These are phyloP conservation scores for Elasticomyces elasticus DNA, from an alignment of 495 filamentous ascomycete species.

Conservation along the genomic window DNA sequence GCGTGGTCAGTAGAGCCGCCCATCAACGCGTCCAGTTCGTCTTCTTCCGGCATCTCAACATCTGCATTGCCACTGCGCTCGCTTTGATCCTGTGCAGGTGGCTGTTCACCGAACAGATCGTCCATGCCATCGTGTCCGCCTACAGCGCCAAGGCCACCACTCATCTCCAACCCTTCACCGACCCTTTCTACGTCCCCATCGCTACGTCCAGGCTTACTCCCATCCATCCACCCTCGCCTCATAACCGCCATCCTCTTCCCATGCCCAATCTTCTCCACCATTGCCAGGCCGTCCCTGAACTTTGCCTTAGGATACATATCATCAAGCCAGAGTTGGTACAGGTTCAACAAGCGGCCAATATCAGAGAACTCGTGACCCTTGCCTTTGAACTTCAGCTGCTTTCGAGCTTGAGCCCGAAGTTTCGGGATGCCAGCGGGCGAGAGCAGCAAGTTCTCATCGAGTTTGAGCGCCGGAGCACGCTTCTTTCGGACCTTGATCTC, in stretches of 20 bases:
- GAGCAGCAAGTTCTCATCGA: constrained; percentile 73
- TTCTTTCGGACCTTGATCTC: constrained; percentile 73
- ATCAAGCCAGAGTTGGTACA: constrained; percentile 96
- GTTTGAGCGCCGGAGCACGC: constrained; percentile 64
- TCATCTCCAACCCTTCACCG: constrained; percentile 6
- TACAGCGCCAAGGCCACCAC: constrained; percentile 6
- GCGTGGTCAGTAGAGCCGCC: constrained; percentile 11
- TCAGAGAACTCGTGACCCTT: constrained; percentile 96
- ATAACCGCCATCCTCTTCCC: constrained; percentile 61
- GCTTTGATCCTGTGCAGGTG: neutral
- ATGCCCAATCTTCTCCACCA: constrained; percentile 91
- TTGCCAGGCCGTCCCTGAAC: constrained; percentile 78
- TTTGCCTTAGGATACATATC: constrained; percentile 90
- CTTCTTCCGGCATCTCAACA: constrained; percentile 17
- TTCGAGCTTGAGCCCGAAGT: constrained; percentile 58
- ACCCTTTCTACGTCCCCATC: constrained; percentile 7
- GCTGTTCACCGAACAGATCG: constrained; percentile 1
- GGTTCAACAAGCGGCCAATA: constrained; percentile 66
- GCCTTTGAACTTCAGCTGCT: constrained; percentile 70
- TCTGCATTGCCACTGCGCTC: neutral
- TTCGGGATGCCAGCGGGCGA: constrained; percentile 76
- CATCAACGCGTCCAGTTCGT: constrained; percentile 26
- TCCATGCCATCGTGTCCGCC: neutral
- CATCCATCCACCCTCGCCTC: constrained; percentile 79
- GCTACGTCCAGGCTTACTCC: constrained; percentile 40